Evolutionary conservation across 768 basidiomycete species (phyloP), one percentile per base, ranked within the genome.

Genomic region (Cystobasidium onofrii): DNA sequence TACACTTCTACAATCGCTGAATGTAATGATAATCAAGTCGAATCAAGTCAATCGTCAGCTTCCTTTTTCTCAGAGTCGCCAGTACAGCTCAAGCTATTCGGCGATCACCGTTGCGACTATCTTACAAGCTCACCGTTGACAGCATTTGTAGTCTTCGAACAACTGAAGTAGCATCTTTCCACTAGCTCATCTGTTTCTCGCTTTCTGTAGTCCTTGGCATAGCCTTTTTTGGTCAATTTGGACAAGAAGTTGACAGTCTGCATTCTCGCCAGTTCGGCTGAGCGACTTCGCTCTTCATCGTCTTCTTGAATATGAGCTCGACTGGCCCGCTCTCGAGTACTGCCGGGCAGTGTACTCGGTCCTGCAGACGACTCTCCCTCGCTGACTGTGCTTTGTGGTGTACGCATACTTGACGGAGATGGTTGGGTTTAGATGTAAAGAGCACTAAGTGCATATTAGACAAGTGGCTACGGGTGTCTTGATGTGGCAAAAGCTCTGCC

Each of bases 141-240:
- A 2, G 31, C 33, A 12, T 4, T 60, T 12, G 33, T 7, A 67
- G 33, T 54, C 43, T 46, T 43, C 7, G 33, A 29, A 29, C 44
- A 67, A 20, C 50, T 67, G 31, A 46, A 67, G 36, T 31, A 54
- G 65, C 65, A 67, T 18, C 29, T 46, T 50, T 67, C 65, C 1
- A 33, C 50, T 20, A 67, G 50, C n/a, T 54, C 65, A 17, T 67
- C 65, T 43, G n/a, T 67, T 23, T 67, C 65, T 34, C 41, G 55
- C 13, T 52, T 27, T 31, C 65, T 43, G 27, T 27, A 33, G 10
- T 67, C 4, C 7, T 41, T 25, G 7, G 50, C 65, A 23, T 23
- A 43, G 65, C 65, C 65, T 20, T 67, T 29, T 20, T 52, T 27
- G 12, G 34, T 54, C 50, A 46, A 18, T 18, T n/a, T 33, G 23